Conservation (phyloP, 768 basidiomycete genomes). For the Boletus coccyginus region DNA sequence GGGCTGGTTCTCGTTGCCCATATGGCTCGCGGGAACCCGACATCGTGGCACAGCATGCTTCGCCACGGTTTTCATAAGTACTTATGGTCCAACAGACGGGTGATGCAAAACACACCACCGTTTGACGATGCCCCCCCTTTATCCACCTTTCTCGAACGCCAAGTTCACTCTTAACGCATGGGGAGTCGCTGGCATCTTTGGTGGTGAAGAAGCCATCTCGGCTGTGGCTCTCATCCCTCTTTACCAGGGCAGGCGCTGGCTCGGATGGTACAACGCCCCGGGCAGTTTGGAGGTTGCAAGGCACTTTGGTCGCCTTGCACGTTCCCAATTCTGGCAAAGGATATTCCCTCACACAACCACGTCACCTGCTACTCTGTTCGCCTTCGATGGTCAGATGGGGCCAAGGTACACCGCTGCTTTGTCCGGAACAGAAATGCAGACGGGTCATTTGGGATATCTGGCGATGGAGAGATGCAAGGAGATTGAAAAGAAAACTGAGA, state of each 20-base stretch:
- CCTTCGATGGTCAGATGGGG: constrained; percentile 24
- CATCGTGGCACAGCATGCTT: neutral
- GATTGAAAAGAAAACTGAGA: neutral
- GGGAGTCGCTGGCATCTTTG: constrained; percentile 35
- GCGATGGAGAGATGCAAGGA: constrained; percentile 19
- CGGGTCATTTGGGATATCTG: constrained; percentile 29
- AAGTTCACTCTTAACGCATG: constrained; percentile 25
- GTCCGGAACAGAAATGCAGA: constrained; percentile 28
- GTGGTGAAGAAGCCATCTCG: constrained; percentile 32
- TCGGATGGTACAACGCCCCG: constrained; percentile 36
- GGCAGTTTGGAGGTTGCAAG: constrained; percentile 31
- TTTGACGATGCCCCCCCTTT: constrained; percentile 13
- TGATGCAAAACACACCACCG: neutral
- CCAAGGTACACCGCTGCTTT: constrained; percentile 25
- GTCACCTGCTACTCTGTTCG: constrained; percentile 23
- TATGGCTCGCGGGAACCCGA: neutral
- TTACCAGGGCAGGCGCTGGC: constrained; percentile 26
- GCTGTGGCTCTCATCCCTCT: constrained; percentile 31
- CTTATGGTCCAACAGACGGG: neutral
- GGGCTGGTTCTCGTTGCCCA: neutral
- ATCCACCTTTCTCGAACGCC: constrained; percentile 2
- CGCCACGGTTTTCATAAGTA: neutral
- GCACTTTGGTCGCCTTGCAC: constrained; percentile 27
- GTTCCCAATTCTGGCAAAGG: constrained; percentile 23
- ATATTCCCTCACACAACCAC: constrained; percentile 23